A percentile compares a stretch with the other conserved stretches of the same genome.
Evolutionary conservation across 169 alveolate species (phyloP).

Genomic region (Plasmodium reichenowi): DNA sequence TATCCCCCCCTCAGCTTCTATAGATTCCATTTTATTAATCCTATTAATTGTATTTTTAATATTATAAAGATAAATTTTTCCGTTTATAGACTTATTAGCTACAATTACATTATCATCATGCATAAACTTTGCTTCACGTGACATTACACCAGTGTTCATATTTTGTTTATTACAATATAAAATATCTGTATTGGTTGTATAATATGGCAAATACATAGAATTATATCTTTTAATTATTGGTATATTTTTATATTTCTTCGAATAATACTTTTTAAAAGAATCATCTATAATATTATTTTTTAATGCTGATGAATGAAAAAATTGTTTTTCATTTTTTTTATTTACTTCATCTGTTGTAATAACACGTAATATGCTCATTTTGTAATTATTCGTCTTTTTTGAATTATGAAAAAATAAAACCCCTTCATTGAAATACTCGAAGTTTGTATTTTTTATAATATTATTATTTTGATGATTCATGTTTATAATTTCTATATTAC

Average conservation of each 20-base stretch:
- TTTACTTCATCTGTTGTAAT: constrained; percentile 45
- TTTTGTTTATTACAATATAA: constrained; percentile 16
- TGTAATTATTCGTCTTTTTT: constrained; percentile 32
- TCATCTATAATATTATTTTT: constrained; percentile 33
- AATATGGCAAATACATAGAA: constrained; percentile 51
- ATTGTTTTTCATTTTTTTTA: constrained; percentile 26
- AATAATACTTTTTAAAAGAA: constrained; percentile 33
- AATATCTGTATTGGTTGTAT: constrained; percentile 30
- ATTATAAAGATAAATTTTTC: constrained; percentile 23
- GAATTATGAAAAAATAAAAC: constrained; percentile 48
- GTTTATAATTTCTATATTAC: constrained; percentile 44
- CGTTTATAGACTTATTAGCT: constrained; percentile 48
- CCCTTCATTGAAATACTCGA: constrained; percentile 46
- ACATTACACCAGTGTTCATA: not conserved
- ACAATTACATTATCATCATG: constrained; percentile 36
- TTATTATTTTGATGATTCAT: constrained; percentile 10
- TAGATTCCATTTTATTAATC: constrained; percentile 38
- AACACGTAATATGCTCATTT: constrained; percentile 69
- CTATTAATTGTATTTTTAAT: constrained; percentile 44
- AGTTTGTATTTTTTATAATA: not conserved
- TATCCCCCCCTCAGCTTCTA: constrained; percentile 22
- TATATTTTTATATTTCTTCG: constrained; percentile 25
- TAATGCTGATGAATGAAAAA: constrained; percentile 22
- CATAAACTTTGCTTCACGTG: not conserved
- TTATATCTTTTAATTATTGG: constrained; percentile 53